phyloP scores from a whole-genome alignment of 306 rosid species.

The Fagus crenata region DNA sequence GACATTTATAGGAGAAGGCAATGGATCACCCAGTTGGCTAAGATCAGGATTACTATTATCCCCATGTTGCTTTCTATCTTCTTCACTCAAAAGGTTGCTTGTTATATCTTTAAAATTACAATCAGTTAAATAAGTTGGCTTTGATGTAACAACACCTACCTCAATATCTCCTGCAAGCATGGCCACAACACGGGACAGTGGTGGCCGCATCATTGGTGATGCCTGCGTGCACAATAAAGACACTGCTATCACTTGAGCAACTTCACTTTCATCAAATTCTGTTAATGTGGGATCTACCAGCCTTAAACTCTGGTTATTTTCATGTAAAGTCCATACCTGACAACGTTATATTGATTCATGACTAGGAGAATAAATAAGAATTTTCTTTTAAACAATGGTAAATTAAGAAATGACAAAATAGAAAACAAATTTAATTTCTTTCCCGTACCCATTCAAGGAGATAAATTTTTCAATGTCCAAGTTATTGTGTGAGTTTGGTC shows the following conservation, averaged over 20 bases:
- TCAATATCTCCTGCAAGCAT: conserved; percentile 67
- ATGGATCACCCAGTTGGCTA: conserved; percentile 38
- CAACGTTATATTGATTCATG: no score
- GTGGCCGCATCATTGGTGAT: conserved; percentile 54
- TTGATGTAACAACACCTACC: conserved; percentile 45
- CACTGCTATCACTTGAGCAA: conserved; percentile 43
- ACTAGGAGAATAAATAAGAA: no score
- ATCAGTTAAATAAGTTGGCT: conserved; percentile 63
- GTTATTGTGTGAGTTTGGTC: conserved; percentile 61
- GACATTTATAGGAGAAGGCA: conserved; percentile 20
- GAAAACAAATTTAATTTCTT: neutral
- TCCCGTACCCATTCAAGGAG: conserved; percentile 71
- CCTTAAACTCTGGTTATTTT: conserved; percentile 36
- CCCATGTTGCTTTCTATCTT: conserved; percentile 23
- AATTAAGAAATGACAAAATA: no score
- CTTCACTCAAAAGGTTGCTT: conserved; percentile 18
- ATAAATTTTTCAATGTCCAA: conserved; percentile 57
- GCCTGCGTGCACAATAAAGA: conserved; percentile 68
- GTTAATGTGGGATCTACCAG: conserved; percentile 49
- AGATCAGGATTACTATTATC: conserved; percentile 15
- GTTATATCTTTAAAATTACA: conserved; percentile 55
- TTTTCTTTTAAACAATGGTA: no score
- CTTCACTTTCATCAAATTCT: conserved; percentile 46
- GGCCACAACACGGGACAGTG: conserved; percentile 70
- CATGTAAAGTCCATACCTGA: conserved; percentile 68